Evolutionary conservation across 345 rosid genomes (phyloP).

Genomic region (Viola odorata): DNA sequence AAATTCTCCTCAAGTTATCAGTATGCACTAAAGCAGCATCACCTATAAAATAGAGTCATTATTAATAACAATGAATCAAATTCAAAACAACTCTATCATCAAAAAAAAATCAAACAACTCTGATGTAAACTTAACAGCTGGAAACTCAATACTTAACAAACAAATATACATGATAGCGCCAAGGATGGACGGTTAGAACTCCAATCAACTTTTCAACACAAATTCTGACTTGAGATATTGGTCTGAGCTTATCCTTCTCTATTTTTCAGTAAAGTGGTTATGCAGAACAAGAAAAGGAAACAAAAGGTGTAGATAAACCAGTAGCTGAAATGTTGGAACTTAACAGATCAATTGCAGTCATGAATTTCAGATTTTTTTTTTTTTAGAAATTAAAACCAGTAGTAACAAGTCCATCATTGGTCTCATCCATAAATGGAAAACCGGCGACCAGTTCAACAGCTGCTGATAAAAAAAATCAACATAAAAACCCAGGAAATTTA

Average conservation of each 20-base stretch:
- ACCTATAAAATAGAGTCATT: constrained; percentile 13
- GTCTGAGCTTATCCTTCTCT: constrained; percentile 8
- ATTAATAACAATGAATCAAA: background rate
- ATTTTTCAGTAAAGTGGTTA: constrained; percentile 4
- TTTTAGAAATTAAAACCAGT: constrained; percentile 1
- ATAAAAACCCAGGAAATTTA: background rate
- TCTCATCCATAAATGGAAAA: constrained; percentile 10
- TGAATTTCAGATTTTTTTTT: too few relatives aligned
- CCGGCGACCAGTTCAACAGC: constrained; percentile 14
- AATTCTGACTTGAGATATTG: background rate
- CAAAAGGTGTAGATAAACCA: background rate
- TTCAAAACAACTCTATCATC: too few relatives aligned
- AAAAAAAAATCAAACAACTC: background rate
- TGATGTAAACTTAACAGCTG: background rate
- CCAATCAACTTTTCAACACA: constrained; percentile 1
- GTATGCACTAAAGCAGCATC: constrained; percentile 20
- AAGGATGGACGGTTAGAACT: background rate
- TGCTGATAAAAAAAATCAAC: constrained; percentile 19
- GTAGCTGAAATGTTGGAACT: constrained; percentile 6
- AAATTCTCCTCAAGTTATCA: background rate
- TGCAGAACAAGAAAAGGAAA: background rate
- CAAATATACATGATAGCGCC: background rate
- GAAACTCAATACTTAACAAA: constrained; percentile 4
- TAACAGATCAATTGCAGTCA: constrained; percentile 36
- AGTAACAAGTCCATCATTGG: constrained; percentile 11